Conservation (phyloP, 2,329 filamentous ascomycete genomes). For the Trichoderma aggressivum region DNA sequence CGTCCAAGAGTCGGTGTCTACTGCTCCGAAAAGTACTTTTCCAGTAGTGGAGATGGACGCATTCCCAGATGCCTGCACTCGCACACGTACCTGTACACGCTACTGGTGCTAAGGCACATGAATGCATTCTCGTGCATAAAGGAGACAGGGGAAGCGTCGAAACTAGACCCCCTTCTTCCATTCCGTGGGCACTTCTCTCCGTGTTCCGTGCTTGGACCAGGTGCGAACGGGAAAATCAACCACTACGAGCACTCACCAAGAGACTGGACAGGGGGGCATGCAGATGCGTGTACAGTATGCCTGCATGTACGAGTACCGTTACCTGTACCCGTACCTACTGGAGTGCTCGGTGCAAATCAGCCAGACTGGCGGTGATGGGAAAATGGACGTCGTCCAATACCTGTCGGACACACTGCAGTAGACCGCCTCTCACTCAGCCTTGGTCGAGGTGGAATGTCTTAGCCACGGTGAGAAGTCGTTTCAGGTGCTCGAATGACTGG, state of each 20-base stretch:
- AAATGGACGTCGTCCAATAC: background rate
- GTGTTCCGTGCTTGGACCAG: background rate
- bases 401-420: background rate
- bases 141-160: slow-evolving; percentile 1
- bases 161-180: background rate
- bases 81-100: background rate
- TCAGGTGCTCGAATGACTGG: background rate
- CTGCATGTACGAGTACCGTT: background rate
- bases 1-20: slow-evolving; percentile 6
- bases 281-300: background rate
- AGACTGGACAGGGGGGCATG: background rate
- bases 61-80: background rate
- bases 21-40: background rate
- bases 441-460: background rate
- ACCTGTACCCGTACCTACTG: no score
- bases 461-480: background rate
- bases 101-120: background rate
- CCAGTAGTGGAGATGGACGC: background rate
- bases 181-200: background rate
- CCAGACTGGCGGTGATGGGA: slow-evolving; percentile 15
- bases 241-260: background rate
- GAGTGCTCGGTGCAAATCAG: no score
- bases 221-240: background rate
- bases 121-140: background rate
- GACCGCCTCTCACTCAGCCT: slow-evolving; percentile 13